phyloP scores from a whole-genome alignment of 257 asterid genomes.

The Paraleonurus japonicus region DNA sequence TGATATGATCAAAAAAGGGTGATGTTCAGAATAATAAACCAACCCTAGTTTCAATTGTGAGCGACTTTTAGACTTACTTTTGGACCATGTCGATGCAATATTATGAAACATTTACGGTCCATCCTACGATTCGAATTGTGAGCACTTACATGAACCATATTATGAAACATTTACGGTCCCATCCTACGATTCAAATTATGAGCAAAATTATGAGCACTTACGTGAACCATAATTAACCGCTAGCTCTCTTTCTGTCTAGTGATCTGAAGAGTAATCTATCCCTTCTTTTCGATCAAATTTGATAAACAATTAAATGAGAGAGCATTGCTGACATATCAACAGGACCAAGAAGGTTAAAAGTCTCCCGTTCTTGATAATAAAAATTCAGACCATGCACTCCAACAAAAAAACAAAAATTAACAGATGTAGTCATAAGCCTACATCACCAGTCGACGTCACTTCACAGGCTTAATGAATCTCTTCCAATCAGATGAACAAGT shows the following conservation, averaged over 20 bases:
- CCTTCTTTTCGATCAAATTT: background rate
- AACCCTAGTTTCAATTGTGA: too few relatives aligned
- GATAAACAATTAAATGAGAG: background rate
- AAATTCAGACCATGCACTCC: constrained; percentile 17
- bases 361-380: background rate
- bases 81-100: too few relatives aligned
- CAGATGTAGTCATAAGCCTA: background rate
- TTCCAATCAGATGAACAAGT: constrained; percentile 51
- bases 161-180: too few relatives aligned
- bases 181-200: too few relatives aligned
- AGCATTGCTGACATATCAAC: background rate
- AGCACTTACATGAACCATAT: background rate
- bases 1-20: too few relatives aligned
- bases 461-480: background rate
- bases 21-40: too few relatives aligned
- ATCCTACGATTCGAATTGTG: too few relatives aligned
- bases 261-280: too few relatives aligned
- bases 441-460: background rate
- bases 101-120: too few relatives aligned
- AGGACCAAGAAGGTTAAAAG: constrained; percentile 12
- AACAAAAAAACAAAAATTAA: background rate
- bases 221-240: background rate
- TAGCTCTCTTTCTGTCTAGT: too few relatives aligned
- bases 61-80: too few relatives aligned
- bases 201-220: too few relatives aligned